A percentile compares a stretch with the other conserved stretches of the same genome.
These are phyloP conservation scores for Fusarium coffeatum DNA, from an alignment of 2,329 filamentous ascomycete species.

Conservation along the genomic window DNA sequence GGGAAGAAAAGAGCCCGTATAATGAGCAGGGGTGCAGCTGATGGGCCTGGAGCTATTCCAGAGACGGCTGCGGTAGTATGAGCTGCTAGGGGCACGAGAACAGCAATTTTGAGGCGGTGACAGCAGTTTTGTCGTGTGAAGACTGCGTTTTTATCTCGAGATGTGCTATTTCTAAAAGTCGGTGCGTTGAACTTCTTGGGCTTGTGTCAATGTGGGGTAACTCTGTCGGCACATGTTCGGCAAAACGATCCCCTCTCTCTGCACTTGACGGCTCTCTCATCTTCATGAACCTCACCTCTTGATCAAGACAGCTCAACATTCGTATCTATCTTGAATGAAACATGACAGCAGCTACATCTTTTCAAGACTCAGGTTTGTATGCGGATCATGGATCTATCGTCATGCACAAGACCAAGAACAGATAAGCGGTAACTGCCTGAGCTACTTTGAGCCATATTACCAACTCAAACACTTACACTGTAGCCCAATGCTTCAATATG, in stretches of 20 bases:
- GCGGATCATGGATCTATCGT: neutral
- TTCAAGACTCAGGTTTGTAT: neutral
- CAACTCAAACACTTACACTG: neutral
- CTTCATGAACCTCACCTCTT: neutral
- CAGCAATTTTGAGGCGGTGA: conserved; percentile 18
- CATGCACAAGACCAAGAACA: neutral
- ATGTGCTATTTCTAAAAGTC: conserved; percentile 54
- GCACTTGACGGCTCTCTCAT: neutral
- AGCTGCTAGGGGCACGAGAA: conserved; percentile 8
- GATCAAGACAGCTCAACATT: neutral
- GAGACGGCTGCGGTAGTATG: neutral
- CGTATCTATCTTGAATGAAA: neutral
- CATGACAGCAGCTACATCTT: neutral
- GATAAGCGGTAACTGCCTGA: neutral
- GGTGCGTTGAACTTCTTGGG: conserved; percentile 53
- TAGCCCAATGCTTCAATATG: neutral
- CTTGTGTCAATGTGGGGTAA: conserved; percentile 52
- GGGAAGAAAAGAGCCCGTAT: conserved; percentile 32
- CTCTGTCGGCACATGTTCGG: conserved; percentile 29
- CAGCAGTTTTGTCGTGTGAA: conserved; percentile 36
- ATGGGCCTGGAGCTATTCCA: conserved; percentile 20
- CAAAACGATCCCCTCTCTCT: conserved; percentile 1
- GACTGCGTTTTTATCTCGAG: conserved; percentile 53
- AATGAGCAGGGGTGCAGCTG: conserved; percentile 21
- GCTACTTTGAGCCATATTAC: neutral